Base-by-base conservation (phyloP, 2,329 filamentous ascomycete genomes). In the Hypoxylon sp. region DNA sequence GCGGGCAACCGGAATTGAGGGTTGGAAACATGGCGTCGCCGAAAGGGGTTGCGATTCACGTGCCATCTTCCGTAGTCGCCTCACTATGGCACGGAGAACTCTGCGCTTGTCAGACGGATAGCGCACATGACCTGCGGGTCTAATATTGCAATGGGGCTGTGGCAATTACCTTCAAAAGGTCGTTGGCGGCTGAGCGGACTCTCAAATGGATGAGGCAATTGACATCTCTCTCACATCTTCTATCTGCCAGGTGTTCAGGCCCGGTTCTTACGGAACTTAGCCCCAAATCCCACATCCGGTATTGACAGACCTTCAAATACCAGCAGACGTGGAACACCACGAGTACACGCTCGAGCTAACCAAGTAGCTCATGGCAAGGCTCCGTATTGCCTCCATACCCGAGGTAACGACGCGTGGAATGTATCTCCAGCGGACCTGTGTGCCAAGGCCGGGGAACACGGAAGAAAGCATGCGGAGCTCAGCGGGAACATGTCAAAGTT, bases 1-100 rank as follows among this genome's bases (percentile, higher is more conserved):
- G 23, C 53, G 41, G 53, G 29, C 47, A 56, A 56, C 37, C 16
- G 37, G 41, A 21, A 56, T 37, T 47, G 41, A 47, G 34, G 41
- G 19, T 56, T 19, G 53, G 53, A n/a, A 27, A 47, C 29, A n/a
- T 29, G 39, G 23, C 29, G n/a, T 19, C 53, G 30, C 53, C 30
- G 19, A 29, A 34, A 56, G 25, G 6, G 5, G 41, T 23, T 12
- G 30, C 29, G 3, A 21, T 37, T 47, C 41, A 39, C n/a, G 19
- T 47, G 25, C 3, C 47, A 23, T 9, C 37, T 41, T 3, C 29
- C 6, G 19, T 21, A 14, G 19, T 29, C 52, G 23, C 39, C 52
- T 46, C 32, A 39, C 23, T 11, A 21, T 21, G 23, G 8, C n/a
- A 21, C 39, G 51, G 37, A 25, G 34, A 54, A 21, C 37, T 41